phyloP scores from a whole-genome alignment of 2,329 filamentous ascomycete genomes.

The Cercospora berteroae region DNA sequence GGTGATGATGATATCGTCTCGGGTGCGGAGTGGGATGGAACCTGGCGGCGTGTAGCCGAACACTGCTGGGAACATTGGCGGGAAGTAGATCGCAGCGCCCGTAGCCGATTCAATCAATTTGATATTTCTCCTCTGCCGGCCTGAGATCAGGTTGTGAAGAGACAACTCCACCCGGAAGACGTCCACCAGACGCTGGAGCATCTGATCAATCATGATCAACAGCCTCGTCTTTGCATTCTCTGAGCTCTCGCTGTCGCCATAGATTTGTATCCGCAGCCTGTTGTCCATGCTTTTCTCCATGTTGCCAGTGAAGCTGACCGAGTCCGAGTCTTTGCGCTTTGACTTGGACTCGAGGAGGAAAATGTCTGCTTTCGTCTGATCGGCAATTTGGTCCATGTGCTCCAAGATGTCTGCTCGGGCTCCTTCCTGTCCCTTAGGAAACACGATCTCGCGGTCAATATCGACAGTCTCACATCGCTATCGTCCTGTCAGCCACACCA shows the following conservation, averaged over 20 bases:
- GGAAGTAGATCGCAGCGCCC: conserved; percentile 96
- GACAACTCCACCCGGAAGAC: conserved; percentile 78
- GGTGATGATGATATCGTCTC: conserved; percentile 92
- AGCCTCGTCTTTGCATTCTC: conserved; percentile 97
- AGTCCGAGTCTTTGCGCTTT: conserved; percentile 68
- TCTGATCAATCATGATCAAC: conserved; percentile 93
- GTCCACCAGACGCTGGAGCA: conserved; percentile 75
- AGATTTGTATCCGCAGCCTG: conserved; percentile 88
- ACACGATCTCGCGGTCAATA: conserved; percentile 86
- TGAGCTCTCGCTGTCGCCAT: conserved; percentile 89
- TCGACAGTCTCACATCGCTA: conserved; percentile 92
- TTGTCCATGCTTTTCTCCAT: conserved; percentile 82
- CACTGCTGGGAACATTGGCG: conserved; percentile 85
- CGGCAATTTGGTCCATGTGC: conserved; percentile 81
- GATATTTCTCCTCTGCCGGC: conserved; percentile 93
- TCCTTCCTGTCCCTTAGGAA: conserved; percentile 60
- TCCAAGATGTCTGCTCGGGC: conserved; percentile 69
- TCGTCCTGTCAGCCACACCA: conserved; percentile 32
- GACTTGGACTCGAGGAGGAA: conserved; percentile 86
- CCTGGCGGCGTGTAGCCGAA: conserved; percentile 86
- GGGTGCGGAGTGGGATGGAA: conserved; percentile 70
- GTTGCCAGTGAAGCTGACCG: conserved; percentile 71
- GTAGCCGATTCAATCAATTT: conserved; percentile 95
- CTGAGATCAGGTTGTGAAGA: conserved; percentile 87
- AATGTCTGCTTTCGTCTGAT: conserved; percentile 90